phyloP scores from a whole-genome alignment of 768 basidiomycete genomes.

The Kwoniella europaea region DNA sequence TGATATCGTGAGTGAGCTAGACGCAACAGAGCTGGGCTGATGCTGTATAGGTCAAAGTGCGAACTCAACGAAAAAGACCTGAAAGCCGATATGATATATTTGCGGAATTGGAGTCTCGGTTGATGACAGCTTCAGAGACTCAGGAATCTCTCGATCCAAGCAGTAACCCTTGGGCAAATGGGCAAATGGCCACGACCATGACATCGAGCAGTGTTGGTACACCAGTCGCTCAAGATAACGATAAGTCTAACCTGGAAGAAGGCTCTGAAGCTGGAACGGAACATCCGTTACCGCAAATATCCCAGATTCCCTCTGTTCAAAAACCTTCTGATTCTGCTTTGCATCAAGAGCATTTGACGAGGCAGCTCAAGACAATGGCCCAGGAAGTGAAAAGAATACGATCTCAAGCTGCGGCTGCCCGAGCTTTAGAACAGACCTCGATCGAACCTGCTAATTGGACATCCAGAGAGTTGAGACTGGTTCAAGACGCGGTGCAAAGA shows the following conservation, averaged over 20 bases:
- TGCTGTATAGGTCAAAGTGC: constrained; percentile 42
- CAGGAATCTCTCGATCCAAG: constrained; percentile 42
- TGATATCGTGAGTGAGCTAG: constrained; percentile 90
- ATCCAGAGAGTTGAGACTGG: constrained; percentile 78
- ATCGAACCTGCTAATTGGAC: constrained; percentile 84
- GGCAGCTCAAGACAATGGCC: constrained; percentile 78
- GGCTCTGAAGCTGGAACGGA: constrained; percentile 24
- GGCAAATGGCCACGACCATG: constrained; percentile 30
- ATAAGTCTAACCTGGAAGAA: constrained; percentile 21
- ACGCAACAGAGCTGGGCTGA: constrained; percentile 47
- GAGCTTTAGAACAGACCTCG: constrained; percentile 64
- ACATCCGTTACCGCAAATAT: constrained; percentile 1
- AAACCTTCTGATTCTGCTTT: constrained; percentile 32
- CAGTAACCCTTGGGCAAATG: constrained; percentile 42
- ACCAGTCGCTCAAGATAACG: constrained; percentile 25
- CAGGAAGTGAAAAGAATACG: constrained; percentile 80
- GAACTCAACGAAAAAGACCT: constrained; percentile 44
- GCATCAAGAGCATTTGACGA: constrained; percentile 75
- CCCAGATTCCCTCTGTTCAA: not conserved
- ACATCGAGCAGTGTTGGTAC: constrained; percentile 40
- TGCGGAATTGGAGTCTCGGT: constrained; percentile 41
- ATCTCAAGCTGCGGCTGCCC: constrained; percentile 54
- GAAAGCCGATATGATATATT: constrained; percentile 45
- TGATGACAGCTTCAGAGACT: constrained; percentile 35
- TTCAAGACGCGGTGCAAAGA: constrained; percentile 77